Conservation (phyloP, 2,329 filamentous ascomycete species). For the Hymenotorrendiella dingleyae region DNA sequence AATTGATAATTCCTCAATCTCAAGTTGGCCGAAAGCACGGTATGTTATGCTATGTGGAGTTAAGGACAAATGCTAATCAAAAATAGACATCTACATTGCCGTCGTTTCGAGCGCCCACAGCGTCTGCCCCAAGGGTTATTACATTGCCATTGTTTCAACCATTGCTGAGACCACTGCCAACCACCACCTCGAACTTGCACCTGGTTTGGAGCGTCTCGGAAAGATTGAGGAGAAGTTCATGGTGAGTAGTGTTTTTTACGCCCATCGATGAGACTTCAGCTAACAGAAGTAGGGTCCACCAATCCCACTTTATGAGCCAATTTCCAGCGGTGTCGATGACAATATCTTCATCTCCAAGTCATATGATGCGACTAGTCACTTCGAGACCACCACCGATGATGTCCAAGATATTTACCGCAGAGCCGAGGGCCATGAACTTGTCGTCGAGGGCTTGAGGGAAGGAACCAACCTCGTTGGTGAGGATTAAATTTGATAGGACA, state of each 20-base stretch:
- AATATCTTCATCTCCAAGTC: conserved; percentile 98
- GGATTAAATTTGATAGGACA: conserved; percentile 43
- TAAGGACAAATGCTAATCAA: neutral
- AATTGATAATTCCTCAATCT: conserved; percentile 96
- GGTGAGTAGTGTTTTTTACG: conserved; percentile 41
- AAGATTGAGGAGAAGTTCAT: conserved; percentile 96
- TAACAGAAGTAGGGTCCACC: conserved; percentile 56
- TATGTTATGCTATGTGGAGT: conserved; percentile 31
- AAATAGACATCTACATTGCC: conserved; percentile 86
- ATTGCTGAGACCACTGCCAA: conserved; percentile 89
- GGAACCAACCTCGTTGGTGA: conserved; percentile 62
- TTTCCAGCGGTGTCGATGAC: conserved; percentile 75
- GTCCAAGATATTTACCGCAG: conserved; percentile 89
- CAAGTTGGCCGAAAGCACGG: conserved; percentile 96
- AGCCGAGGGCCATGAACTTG: conserved; percentile 64
- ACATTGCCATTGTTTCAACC: conserved; percentile 96
- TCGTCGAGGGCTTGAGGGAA: conserved; percentile 59
- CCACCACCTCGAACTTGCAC: conserved; percentile 91
- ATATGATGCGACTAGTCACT: conserved; percentile 97
- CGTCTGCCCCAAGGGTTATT: conserved; percentile 98
- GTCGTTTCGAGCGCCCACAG: conserved; percentile 95
- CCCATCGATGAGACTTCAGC: neutral
- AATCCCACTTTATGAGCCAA: conserved; percentile 89
- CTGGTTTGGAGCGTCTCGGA: conserved; percentile 86
- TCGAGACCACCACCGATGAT: conserved; percentile 87